Evolutionary conservation across 2,329 filamentous ascomycete species (phyloP), one percentile per base, ranked within the genome.

Genomic region (Apiospora aurea): DNA sequence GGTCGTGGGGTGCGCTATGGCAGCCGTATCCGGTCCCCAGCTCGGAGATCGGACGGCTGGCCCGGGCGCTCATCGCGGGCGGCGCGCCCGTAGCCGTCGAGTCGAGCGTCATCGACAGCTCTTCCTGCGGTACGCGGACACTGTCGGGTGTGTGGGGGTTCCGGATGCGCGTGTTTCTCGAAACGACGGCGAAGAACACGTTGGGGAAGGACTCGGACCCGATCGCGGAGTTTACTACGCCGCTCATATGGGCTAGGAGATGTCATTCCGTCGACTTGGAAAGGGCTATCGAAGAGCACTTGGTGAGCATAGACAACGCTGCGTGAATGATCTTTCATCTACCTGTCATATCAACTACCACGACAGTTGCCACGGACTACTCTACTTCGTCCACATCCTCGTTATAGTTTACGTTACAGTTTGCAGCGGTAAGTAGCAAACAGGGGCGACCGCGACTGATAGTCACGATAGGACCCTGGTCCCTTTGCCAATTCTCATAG

Each of bases 161-260:
- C n/a, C 66, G 66, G 16, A 68, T 68, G 66, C 66, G 66, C 66
- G 66, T 24, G 43, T 47, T 47, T 29, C 29, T 68, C 7, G 66
- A 68, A 18, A 26, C 18, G 21, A 46, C 14, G 14, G 34, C 64
- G 14, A 26, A 18, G 64, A 11, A 41, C 4, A 11, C 64, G 13
- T 46, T 26, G 38, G 46, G 34, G 64, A 18, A 67, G 41, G 64
- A 38, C 24, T 41, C 24, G 64, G 41, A 34, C 2, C 66, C 10
- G 24, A 14, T 21, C 2, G 41, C 29, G 4, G 43, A 68, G 4
- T 46, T 18, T 46, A 68, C 66, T 8, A 68, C 66, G 66, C 66
- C 66, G 66, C 66, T 68, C n/a, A 2, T 3, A 10, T 68, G 66
- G 66, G 66, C 66, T 47, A 47, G 14, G 24, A 68, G 67, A 68